A percentile compares a stretch with the other conserved stretches of the same genome.
These are phyloP conservation scores for Ustilaginoidea virens DNA, from an alignment of 2,329 filamentous ascomycete species.

Conservation along the genomic window DNA sequence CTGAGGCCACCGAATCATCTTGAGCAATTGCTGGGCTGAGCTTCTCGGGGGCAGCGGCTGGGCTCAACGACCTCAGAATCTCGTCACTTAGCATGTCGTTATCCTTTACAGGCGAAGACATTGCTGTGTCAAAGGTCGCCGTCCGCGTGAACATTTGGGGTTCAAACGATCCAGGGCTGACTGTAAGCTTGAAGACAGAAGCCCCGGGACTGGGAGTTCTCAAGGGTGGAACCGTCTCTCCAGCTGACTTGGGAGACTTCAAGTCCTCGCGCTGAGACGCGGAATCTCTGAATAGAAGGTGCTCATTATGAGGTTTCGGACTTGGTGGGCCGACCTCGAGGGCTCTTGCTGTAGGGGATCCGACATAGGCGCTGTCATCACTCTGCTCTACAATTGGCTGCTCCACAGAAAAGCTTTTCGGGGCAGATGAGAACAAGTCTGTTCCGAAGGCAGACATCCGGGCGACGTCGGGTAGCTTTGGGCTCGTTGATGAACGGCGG, in stretches of 20 bases:
- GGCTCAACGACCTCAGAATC: constrained; percentile 54
- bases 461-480: constrained; percentile 39
- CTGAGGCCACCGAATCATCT: constrained; percentile 8
- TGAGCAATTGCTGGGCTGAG: constrained; percentile 6
- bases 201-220: constrained; percentile 17
- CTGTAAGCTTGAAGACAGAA: too few relatives aligned
- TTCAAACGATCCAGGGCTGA: too few relatives aligned
- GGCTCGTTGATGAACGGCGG: constrained; percentile 31
- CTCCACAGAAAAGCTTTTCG: not conserved
- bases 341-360: too few relatives aligned
- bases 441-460: constrained; percentile 46
- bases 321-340: too few relatives aligned
- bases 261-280: too few relatives aligned
- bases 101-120: constrained; percentile 44
- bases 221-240: constrained; percentile 13
- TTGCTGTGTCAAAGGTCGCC: constrained; percentile 32
- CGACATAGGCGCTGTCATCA: not conserved
- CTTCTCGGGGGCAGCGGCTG: constrained; percentile 17
- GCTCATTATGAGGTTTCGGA: too few relatives aligned
- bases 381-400: constrained; percentile 1
- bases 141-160: too few relatives aligned
- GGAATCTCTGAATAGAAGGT: too few relatives aligned
- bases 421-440: constrained; percentile 33
- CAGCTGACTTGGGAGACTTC: constrained; percentile 7
- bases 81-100: constrained; percentile 59